Evolutionary conservation across 495 filamentous ascomycete genomes (phyloP).

Genomic region (Mycothermus thermophilus): DNA sequence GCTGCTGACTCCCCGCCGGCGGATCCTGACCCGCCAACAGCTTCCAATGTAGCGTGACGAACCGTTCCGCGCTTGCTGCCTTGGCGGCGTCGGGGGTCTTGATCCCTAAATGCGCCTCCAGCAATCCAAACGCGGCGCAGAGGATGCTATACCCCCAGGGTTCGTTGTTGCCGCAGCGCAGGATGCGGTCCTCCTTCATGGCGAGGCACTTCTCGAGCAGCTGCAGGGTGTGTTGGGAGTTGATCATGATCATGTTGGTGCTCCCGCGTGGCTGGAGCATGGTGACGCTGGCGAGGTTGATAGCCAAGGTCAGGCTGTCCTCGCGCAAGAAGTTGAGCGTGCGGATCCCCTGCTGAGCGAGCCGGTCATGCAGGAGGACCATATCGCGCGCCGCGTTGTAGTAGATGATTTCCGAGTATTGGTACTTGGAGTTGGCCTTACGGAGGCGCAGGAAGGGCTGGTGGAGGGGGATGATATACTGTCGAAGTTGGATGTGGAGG

Average conservation of each 20-base stretch:
- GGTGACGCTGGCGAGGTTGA: conserved; percentile 34
- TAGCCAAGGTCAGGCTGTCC: conserved; percentile 26
- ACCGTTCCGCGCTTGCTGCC: conserved; percentile 24
- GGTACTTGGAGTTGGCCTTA: conserved; percentile 28
- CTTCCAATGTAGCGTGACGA: conserved; percentile 27
- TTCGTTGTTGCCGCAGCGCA: conserved; percentile 32
- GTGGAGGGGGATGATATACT: conserved; percentile 33
- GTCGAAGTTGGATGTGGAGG: conserved; percentile 28
- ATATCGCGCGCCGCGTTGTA: conserved; percentile 35
- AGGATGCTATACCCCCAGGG: conserved; percentile 34
- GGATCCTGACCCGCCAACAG: conserved; percentile 31
- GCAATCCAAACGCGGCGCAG: conserved; percentile 28
- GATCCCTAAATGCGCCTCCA: conserved; percentile 26
- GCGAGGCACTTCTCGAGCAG: conserved; percentile 30
- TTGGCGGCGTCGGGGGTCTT: conserved; percentile 29
- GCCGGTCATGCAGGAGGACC: conserved; percentile 27
- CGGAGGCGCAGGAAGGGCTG: conserved; percentile 29
- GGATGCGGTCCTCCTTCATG: conserved; percentile 33
- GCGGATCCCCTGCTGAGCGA: conserved; percentile 27
- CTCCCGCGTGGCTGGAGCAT: conserved; percentile 34
- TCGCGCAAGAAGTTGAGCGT: conserved; percentile 28
- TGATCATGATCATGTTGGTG: conserved; percentile 31
- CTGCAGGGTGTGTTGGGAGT: conserved; percentile 29
- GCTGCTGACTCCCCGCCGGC: conserved; percentile 14
- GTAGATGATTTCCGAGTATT: conserved; percentile 33